Percentiles rank a stretch among this genome's conserved stretches.
Evolutionary conservation across 208 protist genomes (phyloP).

Genomic region (Wallacemonas sp.): DNA sequence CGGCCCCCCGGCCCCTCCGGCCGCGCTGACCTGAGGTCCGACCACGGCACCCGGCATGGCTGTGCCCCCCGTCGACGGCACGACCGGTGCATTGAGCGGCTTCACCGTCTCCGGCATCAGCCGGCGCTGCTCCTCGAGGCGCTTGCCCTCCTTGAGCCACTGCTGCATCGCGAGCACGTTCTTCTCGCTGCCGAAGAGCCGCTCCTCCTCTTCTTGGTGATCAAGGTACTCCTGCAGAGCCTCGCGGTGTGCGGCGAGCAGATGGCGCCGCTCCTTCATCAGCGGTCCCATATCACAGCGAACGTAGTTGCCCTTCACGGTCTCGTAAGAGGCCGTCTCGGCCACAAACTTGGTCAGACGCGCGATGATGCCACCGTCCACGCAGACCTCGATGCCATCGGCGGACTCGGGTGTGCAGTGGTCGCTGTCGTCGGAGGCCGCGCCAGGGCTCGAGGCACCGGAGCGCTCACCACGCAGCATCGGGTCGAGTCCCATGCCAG

Average conservation of each 20-base stretch:
- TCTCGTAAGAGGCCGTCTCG: slow-evolving; percentile 70
- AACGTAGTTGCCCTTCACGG: slow-evolving; percentile 66
- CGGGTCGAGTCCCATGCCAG: background rate
- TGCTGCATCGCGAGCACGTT: slow-evolving; percentile 41
- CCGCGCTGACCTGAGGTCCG: background rate
- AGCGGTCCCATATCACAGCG: slow-evolving; percentile 77
- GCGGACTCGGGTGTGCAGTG: slow-evolving; percentile 21
- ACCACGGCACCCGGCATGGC: background rate
- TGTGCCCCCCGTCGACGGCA: background rate
- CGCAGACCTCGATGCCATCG: slow-evolving; percentile 60
- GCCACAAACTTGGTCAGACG: slow-evolving; percentile 80
- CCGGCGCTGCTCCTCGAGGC: slow-evolving; percentile 38
- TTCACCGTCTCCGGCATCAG: slow-evolving; percentile 20
- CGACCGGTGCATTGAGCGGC: slow-evolving; percentile 10
- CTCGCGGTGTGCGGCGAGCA: slow-evolving; percentile 49
- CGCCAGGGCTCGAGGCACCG: slow-evolving; percentile 5
- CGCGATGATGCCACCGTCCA: slow-evolving; percentile 63
- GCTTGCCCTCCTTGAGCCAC: slow-evolving; percentile 55
- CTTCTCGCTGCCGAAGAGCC: slow-evolving; percentile 55
- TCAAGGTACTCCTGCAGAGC: slow-evolving; percentile 58
- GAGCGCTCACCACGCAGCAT: background rate
- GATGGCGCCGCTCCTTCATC: slow-evolving; percentile 74
- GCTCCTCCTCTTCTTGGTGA: slow-evolving; percentile 65
- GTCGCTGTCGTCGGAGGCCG: slow-evolving; percentile 31
- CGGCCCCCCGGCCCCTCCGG: background rate